Percentiles rank a stretch among this genome's conserved stretches.
Evolutionary conservation across 768 basidiomycete genomes (phyloP).

Genomic region (Lactifluus piperatus): DNA sequence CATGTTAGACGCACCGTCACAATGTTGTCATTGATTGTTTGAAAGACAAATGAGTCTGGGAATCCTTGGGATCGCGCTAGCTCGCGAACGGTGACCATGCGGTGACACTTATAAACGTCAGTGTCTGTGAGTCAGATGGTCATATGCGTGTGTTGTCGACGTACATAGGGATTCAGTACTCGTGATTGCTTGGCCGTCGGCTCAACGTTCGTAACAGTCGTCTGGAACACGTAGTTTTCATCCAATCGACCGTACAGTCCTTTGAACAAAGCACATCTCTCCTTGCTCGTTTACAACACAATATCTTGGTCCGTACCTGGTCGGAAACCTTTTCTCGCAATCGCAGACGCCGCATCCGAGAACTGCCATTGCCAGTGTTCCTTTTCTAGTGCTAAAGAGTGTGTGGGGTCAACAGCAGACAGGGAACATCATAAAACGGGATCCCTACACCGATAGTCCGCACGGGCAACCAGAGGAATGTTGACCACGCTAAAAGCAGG

Average conservation of each 20-base stretch:
- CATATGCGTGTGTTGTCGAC: conserved; percentile 15
- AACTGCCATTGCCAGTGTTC: conserved; percentile 52
- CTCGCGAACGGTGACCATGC: conserved; percentile 69
- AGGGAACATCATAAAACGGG: background rate
- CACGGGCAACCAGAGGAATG: conserved; percentile 46
- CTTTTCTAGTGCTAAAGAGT: conserved; percentile 33
- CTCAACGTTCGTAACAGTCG: conserved; percentile 70
- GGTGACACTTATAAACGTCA: conserved; percentile 40
- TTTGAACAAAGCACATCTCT: conserved; percentile 22
- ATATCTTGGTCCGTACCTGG: conserved; percentile 31
- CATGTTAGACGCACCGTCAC: conserved; percentile 42
- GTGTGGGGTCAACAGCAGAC: background rate
- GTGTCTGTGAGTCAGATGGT: too few species aligned
- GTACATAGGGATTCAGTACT: conserved; percentile 59
- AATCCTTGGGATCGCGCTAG: conserved; percentile 77
- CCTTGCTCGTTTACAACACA: background rate
- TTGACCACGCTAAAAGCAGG: conserved; percentile 39
- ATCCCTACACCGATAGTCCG: conserved; percentile 56
- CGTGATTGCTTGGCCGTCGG: conserved; percentile 71
- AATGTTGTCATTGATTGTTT: conserved; percentile 42
- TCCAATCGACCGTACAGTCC: conserved; percentile 55
- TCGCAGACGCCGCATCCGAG: conserved; percentile 49
- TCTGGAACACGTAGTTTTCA: conserved; percentile 48
- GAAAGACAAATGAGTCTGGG: conserved; percentile 63
- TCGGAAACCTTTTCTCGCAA: conserved; percentile 43